These are phyloP conservation scores for Globisporangium cederbergense DNA, from an alignment of 352 stramenopile species.

Conservation along the genomic window DNA sequence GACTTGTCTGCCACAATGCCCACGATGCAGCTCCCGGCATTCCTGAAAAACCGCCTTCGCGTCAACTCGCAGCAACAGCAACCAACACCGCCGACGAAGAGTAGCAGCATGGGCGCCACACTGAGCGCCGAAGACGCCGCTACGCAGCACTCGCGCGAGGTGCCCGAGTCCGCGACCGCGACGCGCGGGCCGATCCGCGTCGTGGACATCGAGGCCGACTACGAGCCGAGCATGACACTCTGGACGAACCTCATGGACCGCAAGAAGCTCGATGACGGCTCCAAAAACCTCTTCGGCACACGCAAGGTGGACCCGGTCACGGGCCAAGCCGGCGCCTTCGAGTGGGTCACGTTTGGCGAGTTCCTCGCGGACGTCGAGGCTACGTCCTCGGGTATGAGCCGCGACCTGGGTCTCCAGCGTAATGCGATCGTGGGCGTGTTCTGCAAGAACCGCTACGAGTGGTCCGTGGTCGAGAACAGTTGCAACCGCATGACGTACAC, in stretches of 20 bases:
- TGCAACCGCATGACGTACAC: conserved; percentile 64
- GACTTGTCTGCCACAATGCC: not conserved
- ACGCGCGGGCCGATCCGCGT: conserved; percentile 24
- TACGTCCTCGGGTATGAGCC: conserved; percentile 29
- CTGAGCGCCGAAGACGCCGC: conserved; percentile 3
- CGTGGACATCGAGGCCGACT: conserved; percentile 22
- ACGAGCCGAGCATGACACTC: conserved; percentile 43
- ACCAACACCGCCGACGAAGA: not conserved
- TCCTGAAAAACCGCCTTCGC: conserved; percentile 7
- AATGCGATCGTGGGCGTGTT: conserved; percentile 55
- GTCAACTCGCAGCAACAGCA: conserved; percentile 3
- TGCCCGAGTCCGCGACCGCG: conserved; percentile 10
- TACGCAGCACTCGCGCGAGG: conserved; percentile 12
- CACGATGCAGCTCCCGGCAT: conserved; percentile 7
- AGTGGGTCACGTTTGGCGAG: conserved; percentile 48
- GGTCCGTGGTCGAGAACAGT: conserved; percentile 48
- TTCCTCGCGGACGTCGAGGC: conserved; percentile 40
- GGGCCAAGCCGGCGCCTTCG: conserved; percentile 32
- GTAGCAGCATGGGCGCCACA: conserved; percentile 3
- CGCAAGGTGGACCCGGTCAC: conserved; percentile 35
- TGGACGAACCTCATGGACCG: conserved; percentile 54
- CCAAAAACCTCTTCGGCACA: conserved; percentile 44
- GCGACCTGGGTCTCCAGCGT: conserved; percentile 27
- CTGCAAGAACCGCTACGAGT: conserved; percentile 55
- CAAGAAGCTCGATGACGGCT: conserved; percentile 40